phyloP scores from a whole-genome alignment of 441 rosid species.

The Omphalea diandra region DNA sequence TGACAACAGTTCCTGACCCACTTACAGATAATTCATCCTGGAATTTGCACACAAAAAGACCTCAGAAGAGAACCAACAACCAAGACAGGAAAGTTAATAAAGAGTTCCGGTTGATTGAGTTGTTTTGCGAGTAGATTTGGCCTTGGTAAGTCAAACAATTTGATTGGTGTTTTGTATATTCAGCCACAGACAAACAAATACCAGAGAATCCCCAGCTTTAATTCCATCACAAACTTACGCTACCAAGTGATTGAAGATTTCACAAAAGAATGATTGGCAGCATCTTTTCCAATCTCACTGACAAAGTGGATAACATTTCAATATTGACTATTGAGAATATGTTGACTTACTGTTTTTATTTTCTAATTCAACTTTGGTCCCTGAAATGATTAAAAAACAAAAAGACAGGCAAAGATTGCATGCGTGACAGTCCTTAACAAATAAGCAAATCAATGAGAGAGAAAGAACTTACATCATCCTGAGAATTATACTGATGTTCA shows the following conservation, averaged over 20 bases:
- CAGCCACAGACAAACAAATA: slow-evolving; percentile 17
- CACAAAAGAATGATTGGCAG: not conserved
- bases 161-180: not conserved
- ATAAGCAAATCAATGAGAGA: not conserved
- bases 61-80: slow-evolving; percentile 17
- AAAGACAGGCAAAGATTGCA: not conserved
- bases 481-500: slow-evolving; percentile 41
- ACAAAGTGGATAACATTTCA: too few species aligned
- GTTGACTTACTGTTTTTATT: not conserved
- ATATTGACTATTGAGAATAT: too few species aligned
- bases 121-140: not conserved
- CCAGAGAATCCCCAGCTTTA: not conserved
- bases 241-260: not conserved
- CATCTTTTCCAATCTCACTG: not conserved
- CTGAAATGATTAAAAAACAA: too few species aligned
- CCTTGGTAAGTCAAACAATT: not conserved
- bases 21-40: slow-evolving; percentile 77
- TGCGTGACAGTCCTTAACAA: not conserved
- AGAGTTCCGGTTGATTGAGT: slow-evolving; percentile 5
- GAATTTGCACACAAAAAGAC: slow-evolving; percentile 29
- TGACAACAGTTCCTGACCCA: slow-evolving; percentile 91
- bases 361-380: slow-evolving; percentile 9
- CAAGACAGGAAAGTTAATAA: not conserved
- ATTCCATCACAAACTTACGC: not conserved
- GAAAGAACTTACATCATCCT: slow-evolving; percentile 83